Evolutionary conservation across 2,329 filamentous ascomycete genomes (phyloP), one percentile per base, ranked within the genome.

Genomic region (Raffaelea deltoideospora): DNA sequence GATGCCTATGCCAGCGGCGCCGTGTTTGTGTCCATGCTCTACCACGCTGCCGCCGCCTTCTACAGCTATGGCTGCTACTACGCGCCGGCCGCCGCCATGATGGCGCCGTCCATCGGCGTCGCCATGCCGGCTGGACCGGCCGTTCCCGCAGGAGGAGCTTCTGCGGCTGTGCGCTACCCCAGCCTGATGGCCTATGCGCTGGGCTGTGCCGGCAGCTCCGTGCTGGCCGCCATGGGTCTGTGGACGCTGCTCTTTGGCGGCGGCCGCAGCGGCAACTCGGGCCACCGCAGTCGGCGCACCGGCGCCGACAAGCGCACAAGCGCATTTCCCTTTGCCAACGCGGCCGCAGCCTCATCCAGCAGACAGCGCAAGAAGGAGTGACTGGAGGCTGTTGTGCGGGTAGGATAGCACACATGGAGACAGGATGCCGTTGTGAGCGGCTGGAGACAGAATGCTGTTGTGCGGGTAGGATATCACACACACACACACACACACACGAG

Each of bases 51-150:
- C 0, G 63, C 64, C 5, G 75, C 75, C 15, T 73, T 76, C 44
- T 79, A 82, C 53, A 65, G 71, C 49, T 90, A 87, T 57, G 65
- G 65, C 34, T 69, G 75, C 52, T 83, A 76, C 57, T 64, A 65
- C n/a, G 56, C 60, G 37, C 60, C 59, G 53, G 61, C 63, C 6
- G 66, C 74, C 48, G 61, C 67, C 10, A 69, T 66, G 0, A 81
- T 77, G 50, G 56, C 67, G 2, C n/a, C n/a, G n/a, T n/a, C n/a
- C n/a, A n/a, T n/a, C n/a, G n/a, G n/a, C n/a, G n/a, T n/a, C n/a
- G n/a, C n/a, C n/a, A n/a, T n/a, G n/a, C n/a, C n/a, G n/a, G n/a
- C n/a, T n/a, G n/a, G n/a, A n/a, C n/a, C n/a, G n/a, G n/a, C n/a
- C n/a, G n/a, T n/a, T n/a, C n/a, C n/a, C n/a, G n/a, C n/a, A n/a